Conservation (phyloP, 2,329 filamentous ascomycete species). For the Colletotrichum caudatum region DNA sequence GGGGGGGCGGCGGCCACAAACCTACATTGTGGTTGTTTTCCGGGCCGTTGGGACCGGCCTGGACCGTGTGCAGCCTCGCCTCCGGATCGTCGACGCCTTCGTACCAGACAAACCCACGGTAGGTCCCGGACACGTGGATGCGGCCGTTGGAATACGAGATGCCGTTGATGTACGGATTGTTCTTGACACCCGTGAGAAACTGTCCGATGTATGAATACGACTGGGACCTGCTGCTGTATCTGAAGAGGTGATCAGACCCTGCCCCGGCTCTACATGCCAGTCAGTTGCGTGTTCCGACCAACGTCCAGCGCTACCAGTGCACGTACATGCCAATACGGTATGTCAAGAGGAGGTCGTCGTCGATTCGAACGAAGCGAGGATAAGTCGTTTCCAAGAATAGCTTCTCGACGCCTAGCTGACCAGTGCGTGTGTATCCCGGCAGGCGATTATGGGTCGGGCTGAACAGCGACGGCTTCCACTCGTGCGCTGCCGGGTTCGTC, state of each 20-base stretch:
- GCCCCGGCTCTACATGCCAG: constrained; percentile 27
- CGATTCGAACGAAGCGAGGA: constrained; percentile 28
- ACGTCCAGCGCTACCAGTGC: neutral
- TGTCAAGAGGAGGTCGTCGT: constrained; percentile 29
- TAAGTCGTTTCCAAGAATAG: constrained; percentile 38
- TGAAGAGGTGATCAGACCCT: constrained; percentile 36
- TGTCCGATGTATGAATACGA: constrained; percentile 37
- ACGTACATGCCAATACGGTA: constrained; percentile 40
- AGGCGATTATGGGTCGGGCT: constrained; percentile 36
- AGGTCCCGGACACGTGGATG: constrained; percentile 38
- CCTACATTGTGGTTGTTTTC: constrained; percentile 34
- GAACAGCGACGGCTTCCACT: constrained; percentile 33
- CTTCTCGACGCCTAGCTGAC: constrained; percentile 33
- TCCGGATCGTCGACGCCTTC: constrained; percentile 37
- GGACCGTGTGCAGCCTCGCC: constrained; percentile 30
- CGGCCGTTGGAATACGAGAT: constrained; percentile 35
- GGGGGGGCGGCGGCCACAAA: neutral
- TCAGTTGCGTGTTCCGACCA: neutral
- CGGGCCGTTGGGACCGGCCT: constrained; percentile 38
- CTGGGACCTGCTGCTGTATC: constrained; percentile 19
- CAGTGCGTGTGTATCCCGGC: constrained; percentile 33
- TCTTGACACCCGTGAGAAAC: constrained; percentile 35
- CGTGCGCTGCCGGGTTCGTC: constrained; percentile 14
- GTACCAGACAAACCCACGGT: constrained; percentile 39
- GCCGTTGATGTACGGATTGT: constrained; percentile 40